Conservation (phyloP, 2,329 filamentous ascomycete species). For the Fusarium coicis region DNA sequence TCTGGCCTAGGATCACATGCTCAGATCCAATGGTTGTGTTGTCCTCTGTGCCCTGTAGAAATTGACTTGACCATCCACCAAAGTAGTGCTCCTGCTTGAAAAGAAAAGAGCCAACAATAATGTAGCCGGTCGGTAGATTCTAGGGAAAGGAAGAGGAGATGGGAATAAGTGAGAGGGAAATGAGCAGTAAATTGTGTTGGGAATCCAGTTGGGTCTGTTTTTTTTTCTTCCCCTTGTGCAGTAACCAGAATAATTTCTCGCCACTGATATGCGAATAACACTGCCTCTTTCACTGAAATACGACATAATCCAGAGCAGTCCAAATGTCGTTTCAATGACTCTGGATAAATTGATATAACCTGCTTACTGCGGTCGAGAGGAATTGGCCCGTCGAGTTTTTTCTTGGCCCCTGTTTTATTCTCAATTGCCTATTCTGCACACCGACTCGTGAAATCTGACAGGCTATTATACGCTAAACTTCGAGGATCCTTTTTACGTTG, state of each 20-base stretch:
- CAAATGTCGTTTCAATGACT: neutral
- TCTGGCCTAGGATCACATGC: slow-evolving; percentile 28
- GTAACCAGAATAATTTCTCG: neutral
- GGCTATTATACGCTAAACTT: slow-evolving; percentile 4
- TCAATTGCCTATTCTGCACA: slow-evolving; percentile 26
- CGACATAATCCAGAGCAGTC: neutral
- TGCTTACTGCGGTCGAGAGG: neutral
- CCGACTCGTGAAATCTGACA: slow-evolving; percentile 22
- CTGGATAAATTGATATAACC: neutral
- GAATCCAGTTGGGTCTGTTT: slow-evolving; percentile 13
- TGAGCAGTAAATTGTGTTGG: slow-evolving; percentile 26
- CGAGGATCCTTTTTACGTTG: neutral
- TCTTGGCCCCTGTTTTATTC: slow-evolving; percentile 13
- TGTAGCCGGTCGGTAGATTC: slow-evolving; percentile 1
- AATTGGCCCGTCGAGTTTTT: neutral
- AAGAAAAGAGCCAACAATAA: slow-evolving; percentile 8
- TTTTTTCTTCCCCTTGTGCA: neutral
- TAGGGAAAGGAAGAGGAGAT: neutral
- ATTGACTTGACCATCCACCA: slow-evolving; percentile 7
- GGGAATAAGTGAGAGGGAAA: slow-evolving; percentile 8
- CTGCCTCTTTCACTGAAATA: slow-evolving; percentile 8
- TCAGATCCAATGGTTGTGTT: neutral
- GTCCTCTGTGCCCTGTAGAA: neutral
- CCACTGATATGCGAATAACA: slow-evolving; percentile 20
- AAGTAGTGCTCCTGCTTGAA: slow-evolving; percentile 16